These are phyloP conservation scores for Physcomitrellopsis africana DNA, from an alignment of 225 moss, liverwort and hornwort genomes.

Conservation along the genomic window DNA sequence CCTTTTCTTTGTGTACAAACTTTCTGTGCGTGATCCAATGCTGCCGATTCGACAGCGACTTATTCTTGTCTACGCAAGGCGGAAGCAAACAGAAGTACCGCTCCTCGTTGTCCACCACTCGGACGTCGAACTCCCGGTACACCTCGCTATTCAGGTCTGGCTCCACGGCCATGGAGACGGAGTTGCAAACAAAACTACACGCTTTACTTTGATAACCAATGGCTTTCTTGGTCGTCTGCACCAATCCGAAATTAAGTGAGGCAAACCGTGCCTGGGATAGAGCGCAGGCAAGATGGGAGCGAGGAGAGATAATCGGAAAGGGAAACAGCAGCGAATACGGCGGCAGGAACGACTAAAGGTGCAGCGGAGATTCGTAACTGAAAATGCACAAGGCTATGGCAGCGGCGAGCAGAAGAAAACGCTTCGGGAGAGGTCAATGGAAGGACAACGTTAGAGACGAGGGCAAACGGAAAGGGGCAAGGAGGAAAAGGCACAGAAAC, in stretches of 20 bases:
- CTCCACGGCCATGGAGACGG: conserved; percentile 68
- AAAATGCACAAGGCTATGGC: conserved; percentile 30
- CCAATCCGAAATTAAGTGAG: conserved; percentile 10
- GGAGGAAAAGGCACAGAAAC: neutral
- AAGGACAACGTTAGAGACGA: neutral
- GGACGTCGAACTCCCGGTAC: conserved; percentile 67
- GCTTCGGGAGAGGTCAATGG: too few species aligned
- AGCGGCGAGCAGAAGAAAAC: conserved; percentile 5
- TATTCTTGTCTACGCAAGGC: conserved; percentile 66
- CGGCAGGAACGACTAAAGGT: conserved; percentile 13
- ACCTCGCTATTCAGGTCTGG: conserved; percentile 67
- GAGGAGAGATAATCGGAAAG: neutral
- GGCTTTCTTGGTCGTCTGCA: conserved; percentile 33
- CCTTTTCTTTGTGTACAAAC: conserved; percentile 71
- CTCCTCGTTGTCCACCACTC: conserved; percentile 75
- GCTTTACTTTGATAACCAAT: conserved; percentile 8
- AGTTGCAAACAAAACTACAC: conserved; percentile 7
- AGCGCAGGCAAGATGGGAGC: conserved; percentile 12
- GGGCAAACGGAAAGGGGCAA: too few species aligned
- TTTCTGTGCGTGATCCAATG: conserved; percentile 76
- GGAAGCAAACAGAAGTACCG: conserved; percentile 70
- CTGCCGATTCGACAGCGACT: conserved; percentile 72
- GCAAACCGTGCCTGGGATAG: neutral
- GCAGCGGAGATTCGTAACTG: conserved; percentile 29
- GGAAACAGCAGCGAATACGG: neutral